Base-by-base conservation (phyloP, 2,329 filamentous ascomycete genomes). In the Grosmannia serpens region DNA sequence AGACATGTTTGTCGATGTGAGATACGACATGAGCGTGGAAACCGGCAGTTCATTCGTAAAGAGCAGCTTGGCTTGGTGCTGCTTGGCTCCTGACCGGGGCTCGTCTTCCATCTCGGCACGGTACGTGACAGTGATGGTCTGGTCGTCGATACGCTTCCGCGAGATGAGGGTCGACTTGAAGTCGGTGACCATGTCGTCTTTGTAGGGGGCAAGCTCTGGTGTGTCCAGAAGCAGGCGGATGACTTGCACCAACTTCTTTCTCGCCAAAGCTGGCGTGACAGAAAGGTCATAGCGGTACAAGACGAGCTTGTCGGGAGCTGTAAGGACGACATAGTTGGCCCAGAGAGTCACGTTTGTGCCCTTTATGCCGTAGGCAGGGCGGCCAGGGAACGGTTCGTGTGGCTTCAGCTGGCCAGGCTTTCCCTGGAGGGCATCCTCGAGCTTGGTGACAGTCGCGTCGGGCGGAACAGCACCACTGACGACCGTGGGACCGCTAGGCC, bases 111-210 rank as follows among this genome's bases (percentile, higher is more conserved):
- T 62, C 52, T 73, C 70, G 2, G 57, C 35, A 1, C 66, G 66
- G 60, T 72, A 73, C 1, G 31, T 41, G 10, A 70, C 33, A 1
- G 44, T 27, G 7, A 51, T 15, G 3, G 13, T 13, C 11, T 56
- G 54, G 46, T 60, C 58, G 3, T 59, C 53, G 9, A 72, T 56
- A 27, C 64, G 60, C 13, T 46, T 58, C 1, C 63, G 65, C 7
- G 69, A 64, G 33, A 74, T 62, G 1, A 73, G 58, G 0, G 65
- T 70, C 1, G 68, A 66, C 58, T 61, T 67, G 62, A 71, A 73
- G 57, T 72, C 71, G 2, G 68, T 70, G 17, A 68, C 68, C 4
- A 72, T 58, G 55, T 67, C 63, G 15, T 51, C 44, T 4, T 55
- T 54, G 49, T 56, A 44, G 0, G 57, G 24, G 0, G 57, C 58